Conservation (phyloP, 78 protist genomes). For the Anaeramoeba ignava region DNA sequence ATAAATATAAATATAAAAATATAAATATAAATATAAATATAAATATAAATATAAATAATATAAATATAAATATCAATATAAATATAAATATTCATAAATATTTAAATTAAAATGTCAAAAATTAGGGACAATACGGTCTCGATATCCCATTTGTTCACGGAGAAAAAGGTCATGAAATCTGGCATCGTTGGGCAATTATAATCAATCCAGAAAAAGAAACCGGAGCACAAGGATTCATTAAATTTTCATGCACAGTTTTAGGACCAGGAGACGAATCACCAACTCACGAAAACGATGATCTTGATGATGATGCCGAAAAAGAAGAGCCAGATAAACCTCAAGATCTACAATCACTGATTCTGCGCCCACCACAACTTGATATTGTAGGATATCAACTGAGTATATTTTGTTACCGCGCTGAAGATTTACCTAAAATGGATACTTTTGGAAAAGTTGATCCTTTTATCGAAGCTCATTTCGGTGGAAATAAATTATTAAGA, state of each 20-base stretch:
- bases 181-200: background rate
- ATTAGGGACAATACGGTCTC: background rate
- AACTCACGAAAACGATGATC: constrained; percentile 23
- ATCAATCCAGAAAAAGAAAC: background rate
- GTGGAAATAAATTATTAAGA: background rate
- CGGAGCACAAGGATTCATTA: constrained; percentile 20
- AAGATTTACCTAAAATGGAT: constrained; percentile 21
- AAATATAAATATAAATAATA: too few relatives aligned
- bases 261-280: constrained; percentile 27
- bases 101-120: too few relatives aligned
- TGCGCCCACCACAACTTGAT: constrained; percentile 12
- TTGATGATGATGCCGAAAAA: constrained; percentile 14
- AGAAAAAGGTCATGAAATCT: constrained; percentile 9
- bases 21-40: too few relatives aligned
- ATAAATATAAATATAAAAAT: too few relatives aligned
- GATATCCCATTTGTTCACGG: background rate
- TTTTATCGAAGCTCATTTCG: constrained; percentile 4
- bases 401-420: background rate
- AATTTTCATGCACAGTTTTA: constrained; percentile 1
- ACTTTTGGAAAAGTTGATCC: constrained; percentile 21
- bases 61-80: too few relatives aligned
- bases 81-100: too few relatives aligned
- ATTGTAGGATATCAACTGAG: background rate
- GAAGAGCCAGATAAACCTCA: background rate
- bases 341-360: background rate